These are phyloP conservation scores for Aethionema arabicum DNA, from an alignment of 345 rosid species.

Conservation along the genomic window DNA sequence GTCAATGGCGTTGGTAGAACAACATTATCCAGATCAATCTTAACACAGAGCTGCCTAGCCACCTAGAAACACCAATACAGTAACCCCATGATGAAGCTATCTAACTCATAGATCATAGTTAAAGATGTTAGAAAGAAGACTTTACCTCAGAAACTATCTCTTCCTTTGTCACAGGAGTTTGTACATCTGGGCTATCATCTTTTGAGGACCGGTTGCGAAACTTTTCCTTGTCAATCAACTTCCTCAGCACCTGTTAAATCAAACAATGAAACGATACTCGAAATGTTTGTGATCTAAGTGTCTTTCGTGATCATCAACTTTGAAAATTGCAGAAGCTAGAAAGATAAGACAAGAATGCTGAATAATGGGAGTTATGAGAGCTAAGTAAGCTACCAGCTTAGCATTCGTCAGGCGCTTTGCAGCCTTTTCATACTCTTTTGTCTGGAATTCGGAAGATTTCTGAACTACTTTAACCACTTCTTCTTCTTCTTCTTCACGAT, in stretches of 20 bases:
- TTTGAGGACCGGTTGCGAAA: slow-evolving; percentile 64
- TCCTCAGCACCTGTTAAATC: slow-evolving; percentile 58
- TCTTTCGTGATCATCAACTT: not conserved
- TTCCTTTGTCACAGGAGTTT: slow-evolving; percentile 66
- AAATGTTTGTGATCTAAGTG: not conserved
- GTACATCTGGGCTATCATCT: slow-evolving; percentile 72
- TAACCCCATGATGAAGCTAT: not conserved
- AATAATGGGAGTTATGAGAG: not conserved
- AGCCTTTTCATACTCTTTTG: slow-evolving; percentile 71
- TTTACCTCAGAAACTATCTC: slow-evolving; percentile 73
- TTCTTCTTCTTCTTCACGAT: slow-evolving; percentile 66
- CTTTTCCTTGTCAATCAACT: slow-evolving; percentile 57
- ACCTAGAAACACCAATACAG: slow-evolving; percentile 41
- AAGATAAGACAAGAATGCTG: not conserved
- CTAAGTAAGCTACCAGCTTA: slow-evolving; percentile 47
- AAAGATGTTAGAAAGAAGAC: not conserved
- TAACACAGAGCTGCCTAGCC: slow-evolving; percentile 77
- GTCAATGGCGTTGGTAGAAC: slow-evolving; percentile 59
- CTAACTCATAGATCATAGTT: not conserved
- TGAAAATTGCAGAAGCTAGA: not conserved
- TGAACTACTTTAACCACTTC: slow-evolving; percentile 69
- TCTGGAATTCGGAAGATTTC: slow-evolving; percentile 47
- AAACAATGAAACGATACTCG: not conserved
- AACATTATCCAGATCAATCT: slow-evolving; percentile 69
- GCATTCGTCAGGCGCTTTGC: slow-evolving; percentile 69